Evolutionary conservation across 1,139 yeast species (phyloP), one percentile per base, ranked within the genome.

Genomic region (Nematodospora anomalae): DNA sequence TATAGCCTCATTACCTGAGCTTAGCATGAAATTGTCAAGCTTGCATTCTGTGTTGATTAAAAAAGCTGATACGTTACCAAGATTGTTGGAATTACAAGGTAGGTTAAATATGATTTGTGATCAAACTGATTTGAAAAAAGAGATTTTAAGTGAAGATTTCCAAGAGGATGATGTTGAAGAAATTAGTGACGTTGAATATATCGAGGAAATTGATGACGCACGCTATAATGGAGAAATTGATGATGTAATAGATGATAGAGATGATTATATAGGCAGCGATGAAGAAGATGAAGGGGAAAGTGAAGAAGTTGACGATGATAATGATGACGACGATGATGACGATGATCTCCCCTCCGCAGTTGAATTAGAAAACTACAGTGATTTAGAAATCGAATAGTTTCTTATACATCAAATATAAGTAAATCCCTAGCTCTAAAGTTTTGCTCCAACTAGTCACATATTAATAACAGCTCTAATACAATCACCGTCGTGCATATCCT

Each of bases 401-500:
- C 18, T 18, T 22, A 30, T n/a, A 30, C 21, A 28, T n/a, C 16
- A 8, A 6, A 18, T 14, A 23, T 28, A 31, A 5, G 21, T 9
- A 27, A 16, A 20, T 28, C 30, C 15, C 20, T 33, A 29, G 18
- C n/a, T 14, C 11, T 30, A 25, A 25, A 22, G 10, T 11, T n/a
- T 13, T 14, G 15, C 26, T 13, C 18, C 16, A 9, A 22, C 28
- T 36, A 41, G 39, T 59, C 53, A 65, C 53, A 76, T 61, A 46
- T 76, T 69, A 46, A 87, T 68, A 46, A 92, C 97, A 27, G 97
- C 95, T 70, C 98, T 85, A 62, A 92, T 80, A 70, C 96, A 88
- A 55, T 80, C 83, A 57, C 98, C 98, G 42, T 78, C 70, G 65
- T 92, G 96, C 90, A 92, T 85, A 62, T 89, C 96, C 37, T 88